Conservation (phyloP, 306 rosid species). For the Glycine soja region DNA sequence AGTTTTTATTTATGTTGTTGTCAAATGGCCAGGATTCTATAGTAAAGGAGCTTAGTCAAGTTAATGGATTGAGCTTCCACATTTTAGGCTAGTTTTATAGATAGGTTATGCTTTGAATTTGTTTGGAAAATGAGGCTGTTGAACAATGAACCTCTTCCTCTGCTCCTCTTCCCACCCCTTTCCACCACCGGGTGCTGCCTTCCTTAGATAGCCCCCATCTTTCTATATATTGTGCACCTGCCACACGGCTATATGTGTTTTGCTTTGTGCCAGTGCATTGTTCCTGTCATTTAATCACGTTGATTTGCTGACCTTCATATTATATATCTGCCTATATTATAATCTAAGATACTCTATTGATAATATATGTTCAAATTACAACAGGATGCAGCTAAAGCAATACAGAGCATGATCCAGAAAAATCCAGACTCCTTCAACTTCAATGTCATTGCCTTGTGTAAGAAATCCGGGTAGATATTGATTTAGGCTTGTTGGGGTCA, state of each 20-base stretch:
- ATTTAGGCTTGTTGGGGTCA: constrained; percentile 5
- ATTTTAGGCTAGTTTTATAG: constrained; percentile 14
- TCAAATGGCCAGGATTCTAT: neutral
- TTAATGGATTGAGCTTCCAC: neutral
- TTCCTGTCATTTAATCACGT: too few relatives aligned
- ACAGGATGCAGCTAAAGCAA: constrained; percentile 87
- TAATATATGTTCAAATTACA: neutral
- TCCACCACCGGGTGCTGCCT: neutral
- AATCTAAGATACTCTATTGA: neutral
- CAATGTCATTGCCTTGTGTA: constrained; percentile 80
- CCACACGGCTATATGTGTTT: neutral
- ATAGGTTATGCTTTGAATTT: constrained; percentile 10
- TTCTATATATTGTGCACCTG: constrained; percentile 5
- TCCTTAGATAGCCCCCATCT: neutral
- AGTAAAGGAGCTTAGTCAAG: constrained; percentile 2
- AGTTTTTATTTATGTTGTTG: neutral
- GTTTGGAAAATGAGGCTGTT: constrained; percentile 5
- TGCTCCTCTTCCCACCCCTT: neutral
- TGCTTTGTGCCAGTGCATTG: neutral
- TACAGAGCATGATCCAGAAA: constrained; percentile 69
- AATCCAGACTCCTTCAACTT: constrained; percentile 76
- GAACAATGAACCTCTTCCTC: neutral
- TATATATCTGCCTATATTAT: neutral
- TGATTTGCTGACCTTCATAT: neutral
- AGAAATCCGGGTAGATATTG: constrained; percentile 50